These are phyloP conservation scores for Parascedosporium putredinis DNA, from an alignment of 2,329 filamentous ascomycete genomes.

Conservation along the genomic window DNA sequence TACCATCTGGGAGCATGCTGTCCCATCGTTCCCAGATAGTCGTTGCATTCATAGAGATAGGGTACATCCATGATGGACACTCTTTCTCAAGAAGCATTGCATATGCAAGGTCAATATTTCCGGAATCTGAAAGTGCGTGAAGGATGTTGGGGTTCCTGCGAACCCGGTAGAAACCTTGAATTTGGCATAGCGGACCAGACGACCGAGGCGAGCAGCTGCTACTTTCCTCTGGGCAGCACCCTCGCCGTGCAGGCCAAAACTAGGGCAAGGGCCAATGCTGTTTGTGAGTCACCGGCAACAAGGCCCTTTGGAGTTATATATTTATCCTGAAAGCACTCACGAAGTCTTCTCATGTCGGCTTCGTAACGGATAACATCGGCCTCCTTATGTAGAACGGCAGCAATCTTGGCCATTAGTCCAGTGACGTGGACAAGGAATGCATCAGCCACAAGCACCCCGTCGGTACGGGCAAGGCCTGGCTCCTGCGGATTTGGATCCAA, in stretches of 20 bases:
- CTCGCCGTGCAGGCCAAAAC: slow-evolving; percentile 24
- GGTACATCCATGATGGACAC: slow-evolving; percentile 37
- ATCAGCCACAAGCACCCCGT: slow-evolving; percentile 31
- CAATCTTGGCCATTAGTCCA: slow-evolving; percentile 24
- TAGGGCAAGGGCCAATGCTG: slow-evolving; percentile 26
- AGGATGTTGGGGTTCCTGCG: slow-evolving; percentile 31
- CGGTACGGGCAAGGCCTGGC: slow-evolving; percentile 28
- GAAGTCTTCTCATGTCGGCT: slow-evolving; percentile 14
- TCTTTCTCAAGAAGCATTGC: slow-evolving; percentile 35
- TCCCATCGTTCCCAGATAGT: slow-evolving; percentile 44
- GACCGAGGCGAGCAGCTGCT: slow-evolving; percentile 18
- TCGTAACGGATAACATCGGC: slow-evolving; percentile 17
- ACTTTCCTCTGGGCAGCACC: slow-evolving; percentile 10
- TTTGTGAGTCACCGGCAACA: slow-evolving; percentile 28
- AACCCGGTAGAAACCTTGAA: slow-evolving; percentile 32
- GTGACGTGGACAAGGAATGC: slow-evolving; percentile 36
- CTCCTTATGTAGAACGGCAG: slow-evolving; percentile 19
- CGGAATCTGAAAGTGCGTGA: slow-evolving; percentile 19
- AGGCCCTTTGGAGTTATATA: slow-evolving; percentile 21
- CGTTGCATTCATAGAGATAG: slow-evolving; percentile 31
- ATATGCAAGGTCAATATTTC: slow-evolving; percentile 26
- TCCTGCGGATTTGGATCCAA: slow-evolving; percentile 31
- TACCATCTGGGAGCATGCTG: slow-evolving; percentile 30
- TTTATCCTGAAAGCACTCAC: slow-evolving; percentile 18
- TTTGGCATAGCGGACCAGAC: slow-evolving; percentile 21